A percentile compares a stretch with the other conserved stretches of the same genome.
phyloP scores from a whole-genome alignment of 371 early-diverging fungal species.

The Circinella minor region DNA sequence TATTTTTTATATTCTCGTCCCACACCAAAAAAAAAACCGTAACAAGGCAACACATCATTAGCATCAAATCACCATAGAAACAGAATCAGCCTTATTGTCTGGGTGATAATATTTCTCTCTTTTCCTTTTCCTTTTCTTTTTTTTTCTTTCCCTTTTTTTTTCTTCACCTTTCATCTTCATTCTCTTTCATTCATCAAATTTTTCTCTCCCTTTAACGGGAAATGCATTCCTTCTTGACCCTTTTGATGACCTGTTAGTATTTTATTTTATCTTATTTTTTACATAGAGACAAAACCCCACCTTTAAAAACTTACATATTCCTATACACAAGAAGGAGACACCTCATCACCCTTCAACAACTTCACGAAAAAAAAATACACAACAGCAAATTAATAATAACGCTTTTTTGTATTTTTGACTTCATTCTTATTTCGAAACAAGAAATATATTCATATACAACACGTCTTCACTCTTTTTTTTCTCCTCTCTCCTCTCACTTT shows the following conservation, averaged over 20 bases:
- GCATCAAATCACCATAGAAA: too few species aligned
- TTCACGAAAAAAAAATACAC: too few species aligned
- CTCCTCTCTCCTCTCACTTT: conserved; percentile 1
- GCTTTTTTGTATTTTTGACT: too few species aligned
- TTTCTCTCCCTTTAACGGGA: conserved; percentile 16
- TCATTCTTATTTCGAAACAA: not conserved
- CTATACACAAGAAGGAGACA: too few species aligned
- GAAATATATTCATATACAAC: not conserved
- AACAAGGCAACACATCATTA: too few species aligned
- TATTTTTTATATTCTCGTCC: too few species aligned
- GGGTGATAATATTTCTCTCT: not conserved
- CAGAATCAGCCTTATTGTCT: not conserved
- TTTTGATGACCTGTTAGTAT: conserved; percentile 22
- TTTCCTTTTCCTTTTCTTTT: conserved; percentile 10
- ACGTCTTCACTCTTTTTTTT: conserved; percentile 8
- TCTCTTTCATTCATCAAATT: not conserved
- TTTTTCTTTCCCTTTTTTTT: conserved; percentile 8
- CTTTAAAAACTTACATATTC: not conserved
- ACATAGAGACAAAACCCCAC: conserved; percentile 9
- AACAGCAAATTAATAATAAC: too few species aligned
- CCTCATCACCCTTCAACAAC: too few species aligned
- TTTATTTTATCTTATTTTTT: not conserved
- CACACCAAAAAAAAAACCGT: too few species aligned
- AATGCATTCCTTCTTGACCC: conserved; percentile 24
- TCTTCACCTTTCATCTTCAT: conserved; percentile 9